Evolutionary conservation across 208 protist genomes (phyloP).

Genomic region (Wallacemonas collosoma): DNA sequence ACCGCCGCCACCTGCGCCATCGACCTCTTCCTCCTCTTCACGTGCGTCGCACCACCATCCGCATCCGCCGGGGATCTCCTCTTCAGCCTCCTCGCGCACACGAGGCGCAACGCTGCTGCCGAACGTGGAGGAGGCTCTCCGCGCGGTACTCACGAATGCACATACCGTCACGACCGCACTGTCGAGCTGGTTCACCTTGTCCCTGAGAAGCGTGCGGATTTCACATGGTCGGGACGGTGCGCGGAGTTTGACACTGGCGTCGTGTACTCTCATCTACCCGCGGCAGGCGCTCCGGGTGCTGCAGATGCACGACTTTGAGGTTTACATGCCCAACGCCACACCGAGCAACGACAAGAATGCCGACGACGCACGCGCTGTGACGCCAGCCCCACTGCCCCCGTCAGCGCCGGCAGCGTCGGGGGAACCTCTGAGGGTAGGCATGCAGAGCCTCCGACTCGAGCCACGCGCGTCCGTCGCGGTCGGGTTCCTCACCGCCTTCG

Average conservation of each 20-base stretch:
- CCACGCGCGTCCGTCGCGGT: neutral
- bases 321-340: conserved; percentile 6
- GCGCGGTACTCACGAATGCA: neutral
- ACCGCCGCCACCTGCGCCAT: neutral
- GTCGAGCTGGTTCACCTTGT: conserved; percentile 1
- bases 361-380: neutral
- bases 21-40: neutral
- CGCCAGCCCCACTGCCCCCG: neutral
- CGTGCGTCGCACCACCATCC: no score
- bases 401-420: no score
- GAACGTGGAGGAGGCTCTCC: conserved; percentile 5
- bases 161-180: conserved; percentile 8
- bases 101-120: neutral
- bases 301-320: conserved; percentile 1
- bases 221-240: conserved; percentile 5
- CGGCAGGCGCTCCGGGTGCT: neutral
- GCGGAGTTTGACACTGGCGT: neutral
- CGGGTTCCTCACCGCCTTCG: neutral
- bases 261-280: conserved; percentile 4
- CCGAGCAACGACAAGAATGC: neutral
- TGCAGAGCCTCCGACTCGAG: conserved; percentile 7
- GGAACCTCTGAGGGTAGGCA: neutral
- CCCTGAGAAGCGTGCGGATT: neutral
- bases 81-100: neutral
- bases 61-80: neutral